These are phyloP conservation scores for Termitomyces heimii DNA, from an alignment of 768 basidiomycete species.

Conservation along the genomic window DNA sequence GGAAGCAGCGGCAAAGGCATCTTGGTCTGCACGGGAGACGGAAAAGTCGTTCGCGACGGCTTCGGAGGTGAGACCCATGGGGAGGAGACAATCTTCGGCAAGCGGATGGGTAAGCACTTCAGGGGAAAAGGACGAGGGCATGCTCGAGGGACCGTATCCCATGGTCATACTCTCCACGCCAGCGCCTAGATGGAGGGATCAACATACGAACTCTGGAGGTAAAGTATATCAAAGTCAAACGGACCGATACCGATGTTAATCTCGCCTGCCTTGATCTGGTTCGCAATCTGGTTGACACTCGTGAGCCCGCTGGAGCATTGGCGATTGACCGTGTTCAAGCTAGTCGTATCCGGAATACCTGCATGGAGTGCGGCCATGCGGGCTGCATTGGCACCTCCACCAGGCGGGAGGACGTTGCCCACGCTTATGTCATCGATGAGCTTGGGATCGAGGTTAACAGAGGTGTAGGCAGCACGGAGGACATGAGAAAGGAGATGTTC, in stretches of 20 bases:
- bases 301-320: slow-evolving; percentile 89
- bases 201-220: neutral
- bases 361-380: slow-evolving; percentile 86
- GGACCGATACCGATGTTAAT: slow-evolving; percentile 87
- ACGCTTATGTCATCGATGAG: slow-evolving; percentile 82
- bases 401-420: slow-evolving; percentile 86
- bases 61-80: slow-evolving; percentile 86
- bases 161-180: slow-evolving; percentile 90
- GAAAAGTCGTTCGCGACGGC: slow-evolving; percentile 78
- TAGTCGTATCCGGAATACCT: slow-evolving; percentile 72
- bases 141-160: slow-evolving; percentile 52
- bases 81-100: slow-evolving; percentile 60
- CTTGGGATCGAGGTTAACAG: slow-evolving; percentile 65
- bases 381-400: slow-evolving; percentile 74
- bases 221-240: slow-evolving; percentile 14
- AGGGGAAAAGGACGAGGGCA: slow-evolving; percentile 56
- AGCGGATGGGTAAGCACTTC: slow-evolving; percentile 59
- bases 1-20: slow-evolving; percentile 78
- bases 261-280: slow-evolving; percentile 70
- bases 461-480: slow-evolving; percentile 66
- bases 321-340: slow-evolving; percentile 81
- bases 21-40: slow-evolving; percentile 70
- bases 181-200: slow-evolving; percentile 42
- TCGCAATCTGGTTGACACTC: slow-evolving; percentile 78
- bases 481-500: slow-evolving; percentile 78